Base-by-base conservation (phyloP, 2,329 filamentous ascomycete species). In the Pseudocercospora macadamiae region DNA sequence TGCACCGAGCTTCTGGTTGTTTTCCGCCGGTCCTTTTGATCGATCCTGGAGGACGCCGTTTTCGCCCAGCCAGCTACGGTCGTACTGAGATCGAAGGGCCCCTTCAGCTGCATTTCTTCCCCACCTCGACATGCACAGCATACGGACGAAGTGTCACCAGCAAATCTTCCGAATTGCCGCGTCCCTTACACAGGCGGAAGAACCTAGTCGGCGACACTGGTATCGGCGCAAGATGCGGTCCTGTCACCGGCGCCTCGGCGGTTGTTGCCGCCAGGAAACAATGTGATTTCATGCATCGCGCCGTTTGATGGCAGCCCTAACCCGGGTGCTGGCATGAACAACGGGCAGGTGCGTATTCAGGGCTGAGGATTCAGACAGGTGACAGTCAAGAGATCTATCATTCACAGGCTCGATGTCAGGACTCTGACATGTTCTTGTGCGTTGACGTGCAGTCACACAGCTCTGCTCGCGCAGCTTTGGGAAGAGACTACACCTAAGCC, bases 381-480 rank as follows among this genome's bases (percentile, higher is more conserved):
- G 25, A 21, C 19, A n/a, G n/a, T n/a, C 10, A 49, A 19, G 14
- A 9, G 23, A 18, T 23, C 26, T 47, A 18, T 21, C 26, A 3
- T 16, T 23, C 42, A 25, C 12, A 4, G n/a, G 2, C 3, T 28
- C 23, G 39, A 23, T 1, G 3, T 45, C 18, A 47, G 42, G 19
- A 47, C 47, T 49, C 6, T 49, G 28, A 21, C 16, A n/a, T 44
- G 7, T 25, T 23, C 16, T 32, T 18, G 32, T 45, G 42, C 49
- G 34, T 54, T 51, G 49, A 58, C 55, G 34, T 37, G 51, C 48
- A 57, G 21, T 51, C 48, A 51, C 44, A 47, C 42, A 49, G 54
- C 59, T 58, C 19, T 49, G 57, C 54, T 21, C 48, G 47, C 55
- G 54, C 62, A 62, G 53, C 48, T 57, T 57, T 60, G 54, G 54